Evolutionary conservation across 768 basidiomycete species (phyloP).

Genomic region (Megacollybia marginata): DNA sequence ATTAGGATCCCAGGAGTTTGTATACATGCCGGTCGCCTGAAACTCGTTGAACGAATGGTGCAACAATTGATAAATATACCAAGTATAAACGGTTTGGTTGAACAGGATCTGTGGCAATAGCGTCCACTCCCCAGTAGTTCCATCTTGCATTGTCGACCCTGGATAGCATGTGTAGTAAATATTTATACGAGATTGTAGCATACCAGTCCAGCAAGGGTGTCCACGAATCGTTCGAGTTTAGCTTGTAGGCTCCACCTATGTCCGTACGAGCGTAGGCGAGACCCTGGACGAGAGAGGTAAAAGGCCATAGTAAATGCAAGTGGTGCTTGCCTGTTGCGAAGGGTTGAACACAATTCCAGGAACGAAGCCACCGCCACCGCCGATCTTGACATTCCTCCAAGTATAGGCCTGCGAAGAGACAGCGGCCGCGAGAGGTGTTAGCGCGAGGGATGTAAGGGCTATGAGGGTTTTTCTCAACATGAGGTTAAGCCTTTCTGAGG

Average conservation of each 20-base stretch:
- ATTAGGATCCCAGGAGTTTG: conserved; percentile 55
- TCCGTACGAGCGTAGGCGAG: conserved; percentile 62
- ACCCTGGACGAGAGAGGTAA: conserved; percentile 25
- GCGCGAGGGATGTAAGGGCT: background rate
- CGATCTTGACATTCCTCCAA: conserved; percentile 58
- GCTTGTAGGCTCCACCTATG: conserved; percentile 58
- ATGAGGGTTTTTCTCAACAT: no score
- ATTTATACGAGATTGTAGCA: background rate
- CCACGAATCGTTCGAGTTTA: conserved; percentile 57
- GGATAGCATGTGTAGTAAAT: background rate
- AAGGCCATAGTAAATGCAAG: background rate
- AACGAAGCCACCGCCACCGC: conserved; percentile 36
- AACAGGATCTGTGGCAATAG: conserved; percentile 57
- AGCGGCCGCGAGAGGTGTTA: conserved; percentile 23
- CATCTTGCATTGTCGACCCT: conserved; percentile 27
- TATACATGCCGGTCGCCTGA: conserved; percentile 54
- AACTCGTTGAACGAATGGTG: background rate
- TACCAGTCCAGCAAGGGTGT: conserved; percentile 50
- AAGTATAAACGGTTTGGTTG: conserved; percentile 48
- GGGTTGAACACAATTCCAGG: conserved; percentile 59
- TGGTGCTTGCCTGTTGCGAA: conserved; percentile 30
- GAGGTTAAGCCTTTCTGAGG: no score
- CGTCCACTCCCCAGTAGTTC: conserved; percentile 57
- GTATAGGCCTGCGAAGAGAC: conserved; percentile 44
- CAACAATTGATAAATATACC: conserved; percentile 15